These are phyloP conservation scores for Camellia japonica DNA, from an alignment of 148 eudicot species.

Conservation along the genomic window DNA sequence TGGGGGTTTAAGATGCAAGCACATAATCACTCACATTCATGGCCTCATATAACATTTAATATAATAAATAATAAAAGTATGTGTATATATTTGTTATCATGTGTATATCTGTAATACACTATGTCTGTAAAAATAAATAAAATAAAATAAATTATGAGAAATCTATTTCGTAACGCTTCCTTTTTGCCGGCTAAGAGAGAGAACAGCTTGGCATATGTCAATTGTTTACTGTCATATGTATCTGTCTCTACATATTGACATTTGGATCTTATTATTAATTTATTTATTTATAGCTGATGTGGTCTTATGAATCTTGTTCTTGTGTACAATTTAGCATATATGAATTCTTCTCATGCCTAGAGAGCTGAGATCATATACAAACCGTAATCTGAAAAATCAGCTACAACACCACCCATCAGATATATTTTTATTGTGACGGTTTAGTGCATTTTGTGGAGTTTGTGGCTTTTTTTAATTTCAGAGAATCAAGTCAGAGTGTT, in stretches of 20 bases:
- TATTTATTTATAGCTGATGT: not conserved
- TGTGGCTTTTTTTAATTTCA: too few relatives aligned
- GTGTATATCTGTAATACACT: not conserved
- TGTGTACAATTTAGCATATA: too few relatives aligned
- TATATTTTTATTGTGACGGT: too few relatives aligned
- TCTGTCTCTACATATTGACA: not conserved
- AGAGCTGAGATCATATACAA: too few relatives aligned
- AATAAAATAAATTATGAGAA: not conserved
- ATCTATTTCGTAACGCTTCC: conserved; percentile 20
- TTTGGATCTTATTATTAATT: not conserved
- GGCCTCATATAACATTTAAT: too few relatives aligned
- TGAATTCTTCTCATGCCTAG: too few relatives aligned
- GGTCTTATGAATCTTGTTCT: too few relatives aligned
- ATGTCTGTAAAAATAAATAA: not conserved
- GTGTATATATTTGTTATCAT: not conserved
- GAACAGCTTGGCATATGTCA: conserved; percentile 13
- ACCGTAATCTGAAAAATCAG: too few relatives aligned
- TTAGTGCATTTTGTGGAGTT: too few relatives aligned
- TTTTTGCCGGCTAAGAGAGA: conserved; percentile 10
- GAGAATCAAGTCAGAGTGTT: too few relatives aligned
- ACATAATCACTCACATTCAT: not conserved
- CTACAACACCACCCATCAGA: too few relatives aligned
- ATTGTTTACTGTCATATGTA: not conserved
- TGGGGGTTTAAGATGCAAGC: not conserved
- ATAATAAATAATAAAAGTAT: not conserved